A percentile compares a stretch with the other conserved stretches of the same genome.
These are phyloP conservation scores for Fusarium hainanense DNA, from an alignment of 2,329 filamentous ascomycete species.

Conservation along the genomic window DNA sequence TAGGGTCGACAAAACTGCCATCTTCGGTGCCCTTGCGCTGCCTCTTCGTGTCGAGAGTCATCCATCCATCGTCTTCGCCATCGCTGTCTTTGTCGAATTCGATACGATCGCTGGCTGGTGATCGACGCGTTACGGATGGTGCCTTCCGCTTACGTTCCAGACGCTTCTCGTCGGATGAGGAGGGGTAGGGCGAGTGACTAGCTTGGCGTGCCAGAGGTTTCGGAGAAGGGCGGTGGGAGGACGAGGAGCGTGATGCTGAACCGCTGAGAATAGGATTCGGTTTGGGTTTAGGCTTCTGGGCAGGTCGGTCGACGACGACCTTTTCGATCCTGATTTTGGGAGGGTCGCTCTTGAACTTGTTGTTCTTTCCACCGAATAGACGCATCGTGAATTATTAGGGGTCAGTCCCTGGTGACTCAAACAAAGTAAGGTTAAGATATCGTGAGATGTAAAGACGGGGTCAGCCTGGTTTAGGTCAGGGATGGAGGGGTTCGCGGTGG, in stretches of 20 bases:
- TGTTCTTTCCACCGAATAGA: conserved; percentile 57
- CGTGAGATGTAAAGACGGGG: conserved; percentile 12
- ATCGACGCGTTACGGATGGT: conserved; percentile 51
- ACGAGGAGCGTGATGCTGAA: conserved; percentile 50
- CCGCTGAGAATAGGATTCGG: conserved; percentile 48
- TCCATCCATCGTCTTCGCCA: conserved; percentile 65
- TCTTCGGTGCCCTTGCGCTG: conserved; percentile 57
- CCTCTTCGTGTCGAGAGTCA: conserved; percentile 61
- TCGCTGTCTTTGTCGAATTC: conserved; percentile 64
- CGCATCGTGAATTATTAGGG: conserved; percentile 47
- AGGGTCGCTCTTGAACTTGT: conserved; percentile 64
- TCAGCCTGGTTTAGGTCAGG: conserved; percentile 33
- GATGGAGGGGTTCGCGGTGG: conserved; percentile 48
- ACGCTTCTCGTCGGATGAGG: conserved; percentile 53
- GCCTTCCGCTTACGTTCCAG: conserved; percentile 63
- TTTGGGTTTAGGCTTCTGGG: conserved; percentile 53
- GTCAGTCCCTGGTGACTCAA: conserved; percentile 17
- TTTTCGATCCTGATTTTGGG: conserved; percentile 65
- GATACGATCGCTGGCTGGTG: conserved; percentile 61
- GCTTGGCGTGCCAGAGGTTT: conserved; percentile 54
- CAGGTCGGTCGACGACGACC: conserved; percentile 57
- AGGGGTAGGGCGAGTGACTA: conserved; percentile 57
- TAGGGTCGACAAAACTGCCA: conserved; percentile 58
- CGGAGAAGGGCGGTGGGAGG: conserved; percentile 55
- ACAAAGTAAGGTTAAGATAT: not conserved